A percentile compares a stretch with the other conserved stretches of the same genome.
These are phyloP conservation scores for Avena sativa DNA, from an alignment of 176 grass and related monocot species.

Conservation along the genomic window DNA sequence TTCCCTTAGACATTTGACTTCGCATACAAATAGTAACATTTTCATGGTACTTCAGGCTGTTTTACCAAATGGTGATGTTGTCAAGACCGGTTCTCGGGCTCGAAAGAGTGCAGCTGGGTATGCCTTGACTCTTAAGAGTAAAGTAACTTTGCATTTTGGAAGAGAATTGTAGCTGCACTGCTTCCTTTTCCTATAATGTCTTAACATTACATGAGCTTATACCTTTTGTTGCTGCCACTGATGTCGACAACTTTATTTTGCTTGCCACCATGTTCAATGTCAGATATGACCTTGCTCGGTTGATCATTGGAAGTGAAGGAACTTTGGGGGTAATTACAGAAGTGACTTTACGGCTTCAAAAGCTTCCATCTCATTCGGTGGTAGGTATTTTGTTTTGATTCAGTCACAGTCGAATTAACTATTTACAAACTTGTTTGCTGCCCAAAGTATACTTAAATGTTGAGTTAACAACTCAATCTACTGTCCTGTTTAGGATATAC, in stretches of 20 bases:
- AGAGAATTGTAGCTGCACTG: slow-evolving; percentile 20
- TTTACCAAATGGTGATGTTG: slow-evolving; percentile 88
- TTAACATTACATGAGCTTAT: neutral
- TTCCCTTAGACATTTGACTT: slow-evolving; percentile 17
- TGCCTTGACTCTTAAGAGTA: slow-evolving; percentile 37
- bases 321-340: slow-evolving; percentile 96
- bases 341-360: slow-evolving; percentile 94
- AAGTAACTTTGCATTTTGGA: neutral
- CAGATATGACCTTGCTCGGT: slow-evolving; percentile 92
- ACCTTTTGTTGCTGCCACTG: slow-evolving; percentile 23
- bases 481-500: neutral
- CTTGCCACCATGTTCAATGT: slow-evolving; percentile 22
- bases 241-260: slow-evolving; percentile 26
- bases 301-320: slow-evolving; percentile 98
- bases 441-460: slow-evolving; percentile 1
- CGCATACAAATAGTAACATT: slow-evolving; percentile 27
- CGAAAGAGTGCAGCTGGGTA: slow-evolving; percentile 99
- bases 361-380: slow-evolving; percentile 87
- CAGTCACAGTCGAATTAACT: slow-evolving; percentile 5
- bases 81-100: slow-evolving; percentile 88
- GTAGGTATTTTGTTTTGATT: slow-evolving; percentile 55
- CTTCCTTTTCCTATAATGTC: slow-evolving; percentile 32
- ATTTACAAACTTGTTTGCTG: neutral
- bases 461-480: neutral
- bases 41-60: slow-evolving; percentile 63